phyloP scores from a whole-genome alignment of 2,329 filamentous ascomycete genomes.

The Colletotrichum orbiculare region DNA sequence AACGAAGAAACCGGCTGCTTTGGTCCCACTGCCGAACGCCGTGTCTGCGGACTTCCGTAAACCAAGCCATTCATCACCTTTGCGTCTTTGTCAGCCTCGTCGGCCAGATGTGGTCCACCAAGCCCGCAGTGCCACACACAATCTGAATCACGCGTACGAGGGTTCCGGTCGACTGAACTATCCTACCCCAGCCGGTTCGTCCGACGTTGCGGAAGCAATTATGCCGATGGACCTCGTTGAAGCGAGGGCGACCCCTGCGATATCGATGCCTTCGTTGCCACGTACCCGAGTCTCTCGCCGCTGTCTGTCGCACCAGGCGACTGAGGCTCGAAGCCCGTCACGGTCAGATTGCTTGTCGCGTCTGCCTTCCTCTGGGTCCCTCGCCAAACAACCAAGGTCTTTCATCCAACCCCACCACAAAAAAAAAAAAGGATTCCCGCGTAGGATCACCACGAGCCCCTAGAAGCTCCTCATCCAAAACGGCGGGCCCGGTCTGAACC shows the following conservation, averaged over 20 bases:
- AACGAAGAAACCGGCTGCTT: conserved; percentile 5
- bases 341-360: not conserved
- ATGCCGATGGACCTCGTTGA: not conserved
- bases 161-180: conserved; percentile 8
- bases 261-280: no score
- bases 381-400: no score
- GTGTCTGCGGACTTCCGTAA: conserved; percentile 29
- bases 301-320: no score
- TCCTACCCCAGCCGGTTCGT: conserved; percentile 24
- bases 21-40: conserved; percentile 17
- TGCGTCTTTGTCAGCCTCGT: conserved; percentile 5
- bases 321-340: no score
- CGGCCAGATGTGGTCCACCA: not conserved
- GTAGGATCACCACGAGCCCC: conserved; percentile 4
- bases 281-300: no score
- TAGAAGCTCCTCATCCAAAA: conserved; percentile 4
- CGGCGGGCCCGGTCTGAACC: not conserved
- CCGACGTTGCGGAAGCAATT: conserved; percentile 9
- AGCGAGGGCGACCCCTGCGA: conserved; percentile 12
- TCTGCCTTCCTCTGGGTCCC: no score
- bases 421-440: not conserved
- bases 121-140: not conserved
- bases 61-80: not conserved
- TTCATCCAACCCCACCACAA: no score
- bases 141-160: conserved; percentile 1